Base-by-base conservation (phyloP, 441 rosid species). In the Pelargonium fulgidum region DNA sequence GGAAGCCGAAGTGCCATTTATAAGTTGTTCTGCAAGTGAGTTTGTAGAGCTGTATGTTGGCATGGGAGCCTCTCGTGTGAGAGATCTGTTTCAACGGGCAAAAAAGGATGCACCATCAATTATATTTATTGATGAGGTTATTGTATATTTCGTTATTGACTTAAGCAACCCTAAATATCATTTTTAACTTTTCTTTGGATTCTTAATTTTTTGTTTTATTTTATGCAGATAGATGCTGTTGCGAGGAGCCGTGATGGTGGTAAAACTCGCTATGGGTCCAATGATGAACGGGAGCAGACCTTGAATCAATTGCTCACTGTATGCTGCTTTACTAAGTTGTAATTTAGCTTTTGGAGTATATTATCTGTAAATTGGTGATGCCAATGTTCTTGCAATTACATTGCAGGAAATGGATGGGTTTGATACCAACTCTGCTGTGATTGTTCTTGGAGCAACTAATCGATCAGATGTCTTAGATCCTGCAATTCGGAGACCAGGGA, bases 371-470 rank as follows among this genome's bases (percentile, higher is more conserved):
- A 48, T 20, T 22, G 17, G 24, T 45, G 59, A 62, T 73, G 61
- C 52, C 76, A n/a, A 75, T 42, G 56, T 72, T 26, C 66, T 47
- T 50, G 61, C 58, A 80, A 72, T 75, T 75, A 58, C 62, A 70
- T 76, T 70, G 67, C 81, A 93, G 97, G 97, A 93, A 88, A 91
- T 93, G 99, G 99, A 93, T 86, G 97, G 97, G 67, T 93, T 93
- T 81, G 97, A 93, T 75, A 93, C 95, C 82, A 90, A 61, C 77
- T 89, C 99, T 54, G 91, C 97, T 56, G 92, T 85, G 41, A 86
- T 84, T 79, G 87, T 84, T 78, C 87, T 88, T 68, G 86, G 87
- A 71, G 88, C 90, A 33, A 94, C 99, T 47, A 94, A 94, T 73
- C 96, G 99, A 29, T 83, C 99, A 3, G 98, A 92, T 82, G 98